A percentile compares a stretch with the other conserved stretches of the same genome.
Conservation (phyloP, 2,329 filamentous ascomycete species). For the Fusarium sp. region DNA sequence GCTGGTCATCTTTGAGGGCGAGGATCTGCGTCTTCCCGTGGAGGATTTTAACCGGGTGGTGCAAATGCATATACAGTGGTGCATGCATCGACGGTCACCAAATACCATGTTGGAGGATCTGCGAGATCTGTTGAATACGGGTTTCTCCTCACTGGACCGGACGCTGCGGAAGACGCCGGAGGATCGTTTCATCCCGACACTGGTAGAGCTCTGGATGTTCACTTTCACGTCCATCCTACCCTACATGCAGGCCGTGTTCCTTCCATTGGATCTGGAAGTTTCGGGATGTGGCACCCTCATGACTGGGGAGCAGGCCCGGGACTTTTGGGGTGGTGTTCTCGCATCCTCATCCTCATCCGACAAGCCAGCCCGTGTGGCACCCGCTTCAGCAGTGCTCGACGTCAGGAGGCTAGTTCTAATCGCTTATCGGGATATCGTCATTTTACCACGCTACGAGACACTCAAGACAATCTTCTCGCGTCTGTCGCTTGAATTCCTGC, state of each 20-base stretch:
- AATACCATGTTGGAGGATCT: constrained; percentile 83
- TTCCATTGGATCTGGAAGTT: constrained; percentile 94
- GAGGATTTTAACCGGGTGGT: constrained; percentile 89
- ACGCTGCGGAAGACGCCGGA: constrained; percentile 85
- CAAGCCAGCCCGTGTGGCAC: constrained; percentile 60
- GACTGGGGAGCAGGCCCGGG: constrained; percentile 82
- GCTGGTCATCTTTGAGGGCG: constrained; percentile 84
- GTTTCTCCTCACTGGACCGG: constrained; percentile 89
- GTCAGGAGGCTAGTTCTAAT: constrained; percentile 91
- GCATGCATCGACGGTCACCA: constrained; percentile 80
- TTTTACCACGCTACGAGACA: constrained; percentile 89
- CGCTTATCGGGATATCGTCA: constrained; percentile 89
- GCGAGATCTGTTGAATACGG: constrained; percentile 81
- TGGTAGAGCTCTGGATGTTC: constrained; percentile 95
- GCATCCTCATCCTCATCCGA: constrained; percentile 53
- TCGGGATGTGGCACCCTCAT: constrained; percentile 87
- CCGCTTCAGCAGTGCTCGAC: constrained; percentile 76
- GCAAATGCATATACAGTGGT: constrained; percentile 83
- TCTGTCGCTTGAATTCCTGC: constrained; percentile 84
- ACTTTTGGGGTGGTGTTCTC: constrained; percentile 88
- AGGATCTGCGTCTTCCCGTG: constrained; percentile 83
- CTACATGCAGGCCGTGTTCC: constrained; percentile 94
- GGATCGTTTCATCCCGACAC: constrained; percentile 87
- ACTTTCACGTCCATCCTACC: constrained; percentile 93
- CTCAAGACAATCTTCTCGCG: constrained; percentile 93